These are phyloP conservation scores for Triticum dicoccoides DNA, from an alignment of 176 grass and related monocot genomes.

Conservation along the genomic window DNA sequence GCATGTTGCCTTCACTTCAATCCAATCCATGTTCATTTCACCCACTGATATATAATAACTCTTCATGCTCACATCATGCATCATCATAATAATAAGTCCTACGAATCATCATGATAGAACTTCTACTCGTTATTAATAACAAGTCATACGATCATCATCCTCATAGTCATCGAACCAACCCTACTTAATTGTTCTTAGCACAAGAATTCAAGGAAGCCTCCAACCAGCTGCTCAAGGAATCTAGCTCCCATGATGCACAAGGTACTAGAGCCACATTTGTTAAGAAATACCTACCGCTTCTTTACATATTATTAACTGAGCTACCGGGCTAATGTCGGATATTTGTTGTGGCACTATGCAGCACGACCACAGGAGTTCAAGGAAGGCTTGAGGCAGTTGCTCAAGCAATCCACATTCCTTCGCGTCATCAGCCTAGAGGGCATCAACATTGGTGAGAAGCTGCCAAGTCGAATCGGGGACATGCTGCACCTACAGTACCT, in stretches of 20 bases:
- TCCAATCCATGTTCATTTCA: too few relatives aligned
- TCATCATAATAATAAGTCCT: too few relatives aligned
- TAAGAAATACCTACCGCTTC: too few relatives aligned
- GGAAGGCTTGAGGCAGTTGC: not conserved
- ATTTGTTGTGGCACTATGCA: not conserved
- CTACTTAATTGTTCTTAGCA: too few relatives aligned
- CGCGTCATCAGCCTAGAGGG: constrained; percentile 12
- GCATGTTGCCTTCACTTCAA: too few relatives aligned
- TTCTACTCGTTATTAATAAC: too few relatives aligned
- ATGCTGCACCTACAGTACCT: constrained; percentile 14
- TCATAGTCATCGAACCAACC: too few relatives aligned
- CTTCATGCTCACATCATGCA: too few relatives aligned
- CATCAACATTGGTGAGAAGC: not conserved
- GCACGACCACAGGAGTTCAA: not conserved
- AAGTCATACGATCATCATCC: too few relatives aligned
- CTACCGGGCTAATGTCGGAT: not conserved
- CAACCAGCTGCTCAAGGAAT: not conserved
- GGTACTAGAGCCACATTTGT: not conserved
- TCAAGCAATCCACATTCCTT: not conserved
- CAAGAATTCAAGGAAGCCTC: not conserved
- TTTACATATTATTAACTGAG: not conserved
- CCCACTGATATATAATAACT: too few relatives aligned
- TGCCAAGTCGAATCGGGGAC: not conserved
- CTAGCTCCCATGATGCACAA: not conserved
- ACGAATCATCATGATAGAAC: too few relatives aligned